A percentile compares a stretch with the other conserved stretches of the same genome.
Evolutionary conservation across 495 filamentous ascomycete species (phyloP).

Genomic region (Neurospora sp.): DNA sequence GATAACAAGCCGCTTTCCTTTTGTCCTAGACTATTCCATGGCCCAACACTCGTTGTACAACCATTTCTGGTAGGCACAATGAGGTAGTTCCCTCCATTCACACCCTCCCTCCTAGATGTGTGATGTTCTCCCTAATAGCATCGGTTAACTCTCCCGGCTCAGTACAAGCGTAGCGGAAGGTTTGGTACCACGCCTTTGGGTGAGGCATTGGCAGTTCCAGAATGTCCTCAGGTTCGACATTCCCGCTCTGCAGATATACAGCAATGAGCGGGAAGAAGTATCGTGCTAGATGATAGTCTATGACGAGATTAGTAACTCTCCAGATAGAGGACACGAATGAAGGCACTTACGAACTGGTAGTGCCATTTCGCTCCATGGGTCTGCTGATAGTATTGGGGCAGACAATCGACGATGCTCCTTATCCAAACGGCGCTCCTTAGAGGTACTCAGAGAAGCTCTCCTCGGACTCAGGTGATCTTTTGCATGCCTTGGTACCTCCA

Average conservation of each 20-base stretch:
- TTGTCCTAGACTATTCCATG: neutral
- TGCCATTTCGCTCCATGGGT: slow-evolving; percentile 19
- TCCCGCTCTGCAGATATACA: slow-evolving; percentile 39
- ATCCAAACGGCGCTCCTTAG: neutral
- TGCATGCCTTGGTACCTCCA: neutral
- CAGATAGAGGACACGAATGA: neutral
- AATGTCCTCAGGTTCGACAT: slow-evolving; percentile 38
- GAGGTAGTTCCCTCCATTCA: slow-evolving; percentile 11
- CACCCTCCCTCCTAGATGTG: slow-evolving; percentile 41
- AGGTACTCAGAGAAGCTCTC: neutral
- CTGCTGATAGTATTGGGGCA: neutral
- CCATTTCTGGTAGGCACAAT: neutral
- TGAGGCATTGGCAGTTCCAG: slow-evolving; percentile 47
- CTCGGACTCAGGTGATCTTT: neutral
- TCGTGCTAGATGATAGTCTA: slow-evolving; percentile 41
- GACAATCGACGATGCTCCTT: neutral
- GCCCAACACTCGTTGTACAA: neutral
- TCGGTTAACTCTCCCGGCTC: slow-evolving; percentile 36
- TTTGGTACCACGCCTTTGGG: slow-evolving; percentile 42
- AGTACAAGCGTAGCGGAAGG: slow-evolving; percentile 42
- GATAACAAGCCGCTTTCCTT: neutral
- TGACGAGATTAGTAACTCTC: neutral
- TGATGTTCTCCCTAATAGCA: slow-evolving; percentile 39
- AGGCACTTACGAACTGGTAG: slow-evolving; percentile 39
- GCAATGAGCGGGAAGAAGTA: slow-evolving; percentile 41